Evolutionary conservation across 2,329 filamentous ascomycete genomes (phyloP), one percentile per base, ranked within the genome.

Genomic region (Xylariaceae sp.): DNA sequence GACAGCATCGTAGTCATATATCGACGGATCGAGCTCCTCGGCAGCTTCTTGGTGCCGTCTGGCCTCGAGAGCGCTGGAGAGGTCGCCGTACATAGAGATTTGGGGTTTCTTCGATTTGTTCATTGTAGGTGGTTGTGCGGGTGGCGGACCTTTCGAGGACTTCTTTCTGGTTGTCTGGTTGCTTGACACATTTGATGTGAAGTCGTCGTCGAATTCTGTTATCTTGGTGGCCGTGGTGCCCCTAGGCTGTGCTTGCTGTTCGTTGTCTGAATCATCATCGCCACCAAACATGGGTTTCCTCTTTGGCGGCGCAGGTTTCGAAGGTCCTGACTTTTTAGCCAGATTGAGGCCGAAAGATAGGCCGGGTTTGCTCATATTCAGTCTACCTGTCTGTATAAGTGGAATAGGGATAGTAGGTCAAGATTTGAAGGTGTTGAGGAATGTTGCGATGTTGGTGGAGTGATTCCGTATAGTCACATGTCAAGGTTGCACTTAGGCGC

Each of bases 1-100:
- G 19, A 88, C 86, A 2, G 77, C 78, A 63, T 94, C 88, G 69
- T 93, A 94, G 67, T 93, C 88, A 71, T 91, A 93, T 55, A 93
- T 83, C 39, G 80, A 83, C 2, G 86, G 72, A 58, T 93, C 88
- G 7, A 85, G 62, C 48, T 80, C 75, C 50, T 82, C 73, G 2
- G 86, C 86, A 14, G 80, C 79, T 52, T 82, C 73, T 29, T 80
- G 77, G 55, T 85, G 75, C 55, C 78, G 81, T 42, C 79, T 77
- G 21, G 85, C 80, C 22, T 80, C 72, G 23, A 84, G 71, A 1
- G 79, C 69, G 56, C 80, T 79, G 3, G 86, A 86, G 2, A 88
- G 74, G 58, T 90, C 85, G 27, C 77, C 77, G 55, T 80, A 83
- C 60, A 75, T 70, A 40, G 68, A 67, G 44, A 66, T 70, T 11